phyloP scores from a whole-genome alignment of 495 filamentous ascomycete species.

The Amorphotheca resinae region DNA sequence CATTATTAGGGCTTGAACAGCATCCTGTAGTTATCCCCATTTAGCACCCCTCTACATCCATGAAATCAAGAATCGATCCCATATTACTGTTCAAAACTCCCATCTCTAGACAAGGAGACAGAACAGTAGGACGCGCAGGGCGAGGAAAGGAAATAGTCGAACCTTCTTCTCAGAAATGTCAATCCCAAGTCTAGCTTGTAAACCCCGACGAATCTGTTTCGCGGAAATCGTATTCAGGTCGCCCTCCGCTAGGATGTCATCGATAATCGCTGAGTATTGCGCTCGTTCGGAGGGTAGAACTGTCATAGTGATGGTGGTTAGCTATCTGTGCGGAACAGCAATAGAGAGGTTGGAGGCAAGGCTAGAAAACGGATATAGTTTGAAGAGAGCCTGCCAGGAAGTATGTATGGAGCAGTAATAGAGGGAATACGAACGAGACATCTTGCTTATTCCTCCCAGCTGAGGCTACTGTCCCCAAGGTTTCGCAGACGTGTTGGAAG shows the following conservation, averaged over 20 bases:
- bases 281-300: constrained; percentile 19
- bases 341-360: too few relatives aligned
- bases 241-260: constrained; percentile 69
- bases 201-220: constrained; percentile 79
- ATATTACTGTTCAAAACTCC: too few relatives aligned
- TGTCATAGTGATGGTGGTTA: constrained; percentile 1
- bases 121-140: too few relatives aligned
- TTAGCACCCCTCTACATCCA: not conserved
- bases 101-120: too few relatives aligned
- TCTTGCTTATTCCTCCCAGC: not conserved
- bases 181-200: constrained; percentile 61
- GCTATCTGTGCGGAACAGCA: not conserved
- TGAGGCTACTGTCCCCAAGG: not conserved
- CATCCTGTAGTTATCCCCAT: constrained; percentile 37
- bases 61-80: not conserved
- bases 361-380: not conserved
- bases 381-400: not conserved
- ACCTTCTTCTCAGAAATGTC: constrained; percentile 86
- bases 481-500: not conserved
- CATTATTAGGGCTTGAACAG: constrained; percentile 74
- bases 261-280: constrained; percentile 75
- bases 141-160: constrained; percentile 9
- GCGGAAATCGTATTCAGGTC: constrained; percentile 86
- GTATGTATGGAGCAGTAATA: not conserved
- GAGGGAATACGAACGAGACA: not conserved